Base-by-base conservation (phyloP, 768 basidiomycete species). In the Tulasnella sp. region DNA sequence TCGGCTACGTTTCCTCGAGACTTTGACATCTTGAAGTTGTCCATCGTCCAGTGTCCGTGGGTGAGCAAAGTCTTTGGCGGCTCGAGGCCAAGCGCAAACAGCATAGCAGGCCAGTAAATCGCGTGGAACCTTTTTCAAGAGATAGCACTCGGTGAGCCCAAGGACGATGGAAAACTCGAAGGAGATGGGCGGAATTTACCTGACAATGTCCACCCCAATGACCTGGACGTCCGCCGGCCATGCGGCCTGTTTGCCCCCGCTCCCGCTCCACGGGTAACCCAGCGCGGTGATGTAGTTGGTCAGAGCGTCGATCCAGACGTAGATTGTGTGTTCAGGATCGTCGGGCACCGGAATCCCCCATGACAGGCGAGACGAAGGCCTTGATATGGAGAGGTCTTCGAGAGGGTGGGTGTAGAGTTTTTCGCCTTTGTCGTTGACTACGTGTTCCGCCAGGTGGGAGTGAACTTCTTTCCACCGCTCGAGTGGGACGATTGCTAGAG, bases 301-400 rank as follows among this genome's bases (percentile, higher is more conserved):
- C 80, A 97, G 86, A 2, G 96, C 96, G 83, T 97, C 96, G 80
- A 97, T 92, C 96, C 95, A 98, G 74, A 97, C 96, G 84, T 98
- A 97, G 56, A 98, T 91, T 0, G 94, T 96, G 81, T 97, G 95
- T 2, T 88, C 87, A 0, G 89, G 86, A 83, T 98, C 95, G 21
- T 87, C 88, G 0, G 96, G 96, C 0, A 97, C 96, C 0, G 90
- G 90, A 0, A 98, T 90, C 0, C 96, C 96, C 96, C 96, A 97
- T 3, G 87, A 84, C 6, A 97, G 87, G 36, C 96, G 88, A 19
- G 91, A 89, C 2, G 89, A 85, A 0, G 94, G 95, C 12, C 95
- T 89, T 0, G 95, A 97, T 76, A 97, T 89, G 19, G 95, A 96
- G 38, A 98, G 86, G 84, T 97, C 96, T 58, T 90, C 89, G 27